Evolutionary conservation across 2,329 filamentous ascomycete species (phyloP), one percentile per base, ranked within the genome.

Genomic region (Claviceps sp.): DNA sequence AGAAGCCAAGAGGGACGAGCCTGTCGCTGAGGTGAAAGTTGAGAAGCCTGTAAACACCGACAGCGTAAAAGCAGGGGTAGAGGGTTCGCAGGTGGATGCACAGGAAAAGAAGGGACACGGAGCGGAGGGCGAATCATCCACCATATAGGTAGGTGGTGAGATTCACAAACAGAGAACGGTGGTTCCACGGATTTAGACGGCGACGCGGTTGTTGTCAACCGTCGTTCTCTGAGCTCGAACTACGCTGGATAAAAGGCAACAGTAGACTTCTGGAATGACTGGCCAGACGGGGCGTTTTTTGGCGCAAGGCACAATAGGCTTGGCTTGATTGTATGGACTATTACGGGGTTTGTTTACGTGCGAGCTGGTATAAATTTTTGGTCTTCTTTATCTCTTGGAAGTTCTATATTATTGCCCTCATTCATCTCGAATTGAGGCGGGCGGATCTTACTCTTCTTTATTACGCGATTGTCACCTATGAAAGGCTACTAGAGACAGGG

Each of bases 11-110:
- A 52, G 59, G 22, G 54, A 54, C 6, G 60, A 59, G 43, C 22
- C 46, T 16, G 50, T 51, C 24, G 53, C 34, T 11, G 55, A 58
- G 41, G 56, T 62, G 50, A 55, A 61, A 16, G 50, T 54, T 20
- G 55, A 62, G 40, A 60, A 62, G 45, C 54, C 60, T 46, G 50
- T 55, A 8, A 56, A 63, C 20, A 48, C 58, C 37, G 47, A 45
- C n/a, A 34, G 37, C 20, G 42, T 59, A 18, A 51, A 55, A 50
- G 55, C 57, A 60, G 41, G 50, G 56, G 4, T 51, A 22, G 66
- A 68, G 38, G 60, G 61, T 30, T 67, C 67, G 64, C 66, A 67
- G n/a, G 58, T 66, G 30, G 66, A 67, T 22, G 50, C 60, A 22
- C 63, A 67, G 46, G 55, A 54, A 11, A 67, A 63, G 54, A 59